Evolutionary conservation across 2,329 filamentous ascomycete species (phyloP), one percentile per base, ranked within the genome.

Genomic region (Plectosphaerella cucumerina): DNA sequence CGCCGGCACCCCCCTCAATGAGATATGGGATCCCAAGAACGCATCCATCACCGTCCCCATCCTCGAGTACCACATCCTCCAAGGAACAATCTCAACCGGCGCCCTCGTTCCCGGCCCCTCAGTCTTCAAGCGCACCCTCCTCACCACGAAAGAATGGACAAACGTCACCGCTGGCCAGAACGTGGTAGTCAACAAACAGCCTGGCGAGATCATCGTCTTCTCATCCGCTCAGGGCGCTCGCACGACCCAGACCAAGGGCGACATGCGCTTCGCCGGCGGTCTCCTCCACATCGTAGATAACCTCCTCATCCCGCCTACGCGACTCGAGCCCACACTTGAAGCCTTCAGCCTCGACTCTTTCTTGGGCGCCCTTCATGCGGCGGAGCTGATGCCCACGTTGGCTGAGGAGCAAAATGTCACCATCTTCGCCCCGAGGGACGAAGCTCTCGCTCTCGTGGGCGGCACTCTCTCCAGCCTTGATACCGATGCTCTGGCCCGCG

Each of bases 51-150:
- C 73, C 4, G 64, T 72, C n/a, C 64, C 66, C 33, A 72, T 86
- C 31, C 72, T 87, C 5, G 68, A 76, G 47, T 87, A 87, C 64
- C 84, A 87, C 65, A 75, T 86, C 47, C 68, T 86, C 22, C 70
- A 76, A 47, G 76, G 74, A 46, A 74, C 73, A 14, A 71, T 84
- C 12, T 59, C 64, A 5, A 68, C 69, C 6, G 64, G 59, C 8
- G 62, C 61, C 17, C 66, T 79, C 34, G 53, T 63, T 2, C 53
- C 60, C 1, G 71, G 71, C 2, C 64, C 65, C 3, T 65, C 69
- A 1, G 62, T 63, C 18, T 73, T 77, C 50, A 63, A 70, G 33
- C 62, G 70, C 26, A 77, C 75, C 1, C 67, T 78, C 17, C 66
- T 81, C 44, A 67, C 60, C 6, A 64, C 68, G 37, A 34, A 65